A percentile compares a stretch with the other conserved stretches of the same genome.
Evolutionary conservation across 768 basidiomycete species (phyloP).

Genomic region (Auriscalpium vulgare): DNA sequence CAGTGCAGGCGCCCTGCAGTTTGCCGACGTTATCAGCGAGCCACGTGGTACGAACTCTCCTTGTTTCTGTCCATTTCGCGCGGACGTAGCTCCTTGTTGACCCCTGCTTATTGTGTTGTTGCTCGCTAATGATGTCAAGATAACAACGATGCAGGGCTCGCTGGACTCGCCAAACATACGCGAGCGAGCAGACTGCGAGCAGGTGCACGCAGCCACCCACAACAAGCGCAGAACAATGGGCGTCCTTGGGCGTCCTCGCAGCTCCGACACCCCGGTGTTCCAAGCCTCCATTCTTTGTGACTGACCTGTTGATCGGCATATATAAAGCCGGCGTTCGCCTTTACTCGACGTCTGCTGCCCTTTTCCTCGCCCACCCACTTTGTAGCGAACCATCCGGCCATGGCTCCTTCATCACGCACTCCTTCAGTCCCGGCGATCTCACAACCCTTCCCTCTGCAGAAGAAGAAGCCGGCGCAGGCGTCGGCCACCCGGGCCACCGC

Average conservation of each 20-base stretch:
- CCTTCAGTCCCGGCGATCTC: conserved; percentile 3
- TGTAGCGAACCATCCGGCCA: conserved; percentile 1
- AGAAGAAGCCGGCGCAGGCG: conserved; percentile 6
- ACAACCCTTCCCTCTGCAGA: conserved; percentile 11
- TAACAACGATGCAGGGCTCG: too few species aligned
- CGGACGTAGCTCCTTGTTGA: too few species aligned
- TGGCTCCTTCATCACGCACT: conserved; percentile 8
- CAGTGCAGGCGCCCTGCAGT: neutral
- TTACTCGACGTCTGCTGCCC: neutral
- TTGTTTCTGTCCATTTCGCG: too few species aligned
- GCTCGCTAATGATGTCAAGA: too few species aligned
- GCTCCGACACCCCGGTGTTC: neutral
- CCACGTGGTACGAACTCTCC: too few species aligned
- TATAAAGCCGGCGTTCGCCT: conserved; percentile 5
- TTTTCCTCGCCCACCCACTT: neutral
- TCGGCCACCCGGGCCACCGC: conserved; percentile 4
- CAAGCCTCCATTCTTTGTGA: neutral
- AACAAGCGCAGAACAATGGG: conserved; percentile 4
- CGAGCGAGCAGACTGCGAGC: too few species aligned
- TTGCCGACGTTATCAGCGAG: neutral
- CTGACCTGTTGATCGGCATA: conserved; percentile 7
- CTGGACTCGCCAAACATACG: too few species aligned
- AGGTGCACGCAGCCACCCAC: neutral
- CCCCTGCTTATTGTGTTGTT: too few species aligned
- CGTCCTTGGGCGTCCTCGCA: neutral